Evolutionary conservation across 495 filamentous ascomycete genomes (phyloP).

Genomic region (Neurospora discreta): DNA sequence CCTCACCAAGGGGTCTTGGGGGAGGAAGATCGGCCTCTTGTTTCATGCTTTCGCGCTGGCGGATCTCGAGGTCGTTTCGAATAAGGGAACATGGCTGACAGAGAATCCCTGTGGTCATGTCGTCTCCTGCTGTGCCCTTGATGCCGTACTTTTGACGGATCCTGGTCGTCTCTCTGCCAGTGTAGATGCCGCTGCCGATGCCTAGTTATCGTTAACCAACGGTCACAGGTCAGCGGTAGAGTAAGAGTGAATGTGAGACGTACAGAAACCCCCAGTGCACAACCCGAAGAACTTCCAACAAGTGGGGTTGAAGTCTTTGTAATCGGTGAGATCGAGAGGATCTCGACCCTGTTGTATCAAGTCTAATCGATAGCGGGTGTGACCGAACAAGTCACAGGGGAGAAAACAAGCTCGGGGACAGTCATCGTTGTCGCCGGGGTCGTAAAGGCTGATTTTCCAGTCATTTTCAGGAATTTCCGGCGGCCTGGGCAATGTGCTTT

Average conservation of each 20-base stretch:
- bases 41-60: constrained; percentile 10
- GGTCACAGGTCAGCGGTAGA: background rate
- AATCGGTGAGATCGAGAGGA: constrained; percentile 10
- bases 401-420: constrained; percentile 13
- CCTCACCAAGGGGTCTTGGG: constrained; percentile 14
- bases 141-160: constrained; percentile 17
- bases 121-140: constrained; percentile 9
- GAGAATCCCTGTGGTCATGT: constrained; percentile 15
- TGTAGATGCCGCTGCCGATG: constrained; percentile 19
- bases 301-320: constrained; percentile 9
- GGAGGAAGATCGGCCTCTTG: background rate
- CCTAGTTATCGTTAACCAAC: background rate
- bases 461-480: background rate
- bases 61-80: constrained; percentile 15
- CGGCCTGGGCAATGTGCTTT: background rate
- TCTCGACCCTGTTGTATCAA: constrained; percentile 5
- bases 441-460: constrained; percentile 12
- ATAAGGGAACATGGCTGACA: constrained; percentile 21
- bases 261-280: constrained; percentile 10
- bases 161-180: constrained; percentile 8
- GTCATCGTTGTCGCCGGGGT: constrained; percentile 11
- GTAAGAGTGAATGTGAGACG: background rate
- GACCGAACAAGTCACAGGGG: constrained; percentile 14
- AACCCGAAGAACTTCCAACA: constrained; percentile 13
- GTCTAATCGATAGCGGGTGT: constrained; percentile 11